Evolutionary conservation across 208 protist genomes (phyloP).

Genomic region (Crithidia mellificae): DNA sequence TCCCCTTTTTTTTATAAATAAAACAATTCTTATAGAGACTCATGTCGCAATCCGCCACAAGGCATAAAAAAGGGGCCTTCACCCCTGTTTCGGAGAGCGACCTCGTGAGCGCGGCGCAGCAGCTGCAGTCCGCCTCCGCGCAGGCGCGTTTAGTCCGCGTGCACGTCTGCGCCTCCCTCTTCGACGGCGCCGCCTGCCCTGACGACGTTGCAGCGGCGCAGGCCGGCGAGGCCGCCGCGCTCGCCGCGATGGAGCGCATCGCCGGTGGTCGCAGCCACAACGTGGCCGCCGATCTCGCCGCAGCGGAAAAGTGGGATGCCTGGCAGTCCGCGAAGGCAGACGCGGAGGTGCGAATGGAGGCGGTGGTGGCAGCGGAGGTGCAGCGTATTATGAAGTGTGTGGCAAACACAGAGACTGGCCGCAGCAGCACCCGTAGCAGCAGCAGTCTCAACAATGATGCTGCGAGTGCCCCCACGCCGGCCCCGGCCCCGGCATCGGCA

Average conservation of each 20-base stretch:
- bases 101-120: background rate
- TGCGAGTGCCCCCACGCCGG: too few species aligned
- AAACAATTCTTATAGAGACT: background rate
- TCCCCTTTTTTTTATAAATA: slow-evolving; percentile 3
- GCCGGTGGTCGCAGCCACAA: background rate
- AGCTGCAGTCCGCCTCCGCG: slow-evolving; percentile 2
- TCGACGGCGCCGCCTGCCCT: background rate
- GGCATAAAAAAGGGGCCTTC: background rate
- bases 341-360: slow-evolving; percentile 12
- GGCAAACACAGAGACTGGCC: background rate
- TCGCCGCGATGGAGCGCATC: slow-evolving; percentile 19
- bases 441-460: background rate
- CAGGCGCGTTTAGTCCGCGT: background rate
- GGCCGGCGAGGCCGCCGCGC: slow-evolving; percentile 3
- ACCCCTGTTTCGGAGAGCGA: background rate
- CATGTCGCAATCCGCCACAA: background rate
- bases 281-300: background rate
- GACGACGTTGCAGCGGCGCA: slow-evolving; percentile 3
- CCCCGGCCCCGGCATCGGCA: too few species aligned
- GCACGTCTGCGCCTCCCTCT: slow-evolving; percentile 7
- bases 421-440: background rate
- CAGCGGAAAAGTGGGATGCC: background rate
- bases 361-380: background rate
- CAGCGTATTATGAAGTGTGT: background rate
- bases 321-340: slow-evolving; percentile 2